Percentiles rank a stretch among this genome's conserved stretches.
phyloP scores from a whole-genome alignment of 441 rosid genomes.

The Syzygium malaccense region DNA sequence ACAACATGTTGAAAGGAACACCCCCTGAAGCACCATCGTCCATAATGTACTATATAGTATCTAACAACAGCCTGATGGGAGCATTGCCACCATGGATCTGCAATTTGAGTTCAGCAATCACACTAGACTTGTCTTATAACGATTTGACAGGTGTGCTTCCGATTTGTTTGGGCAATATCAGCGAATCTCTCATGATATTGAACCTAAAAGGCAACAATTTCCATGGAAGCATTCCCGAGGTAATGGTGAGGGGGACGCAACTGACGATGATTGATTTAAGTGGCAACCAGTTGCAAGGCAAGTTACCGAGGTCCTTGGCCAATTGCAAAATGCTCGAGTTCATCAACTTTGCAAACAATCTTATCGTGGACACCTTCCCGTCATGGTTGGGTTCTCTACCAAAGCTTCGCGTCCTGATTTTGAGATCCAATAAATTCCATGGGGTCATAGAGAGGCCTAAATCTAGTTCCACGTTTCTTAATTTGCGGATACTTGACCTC shows the following conservation, averaged over 20 bases:
- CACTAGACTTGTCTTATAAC: not conserved
- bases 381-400: not conserved
- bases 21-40: rapidly evolving
- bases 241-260: rapidly evolving
- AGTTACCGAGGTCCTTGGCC: not conserved
- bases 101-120: not conserved
- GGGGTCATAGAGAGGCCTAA: rapidly evolving
- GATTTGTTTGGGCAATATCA: not conserved
- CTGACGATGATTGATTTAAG: not conserved
- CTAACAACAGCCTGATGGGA: not conserved
- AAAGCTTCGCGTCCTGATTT: rapidly evolving
- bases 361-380: not conserved
- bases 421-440: not conserved
- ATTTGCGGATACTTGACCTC: rapidly evolving
- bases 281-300: not conserved
- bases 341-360: not conserved
- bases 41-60: not conserved
- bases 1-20: not conserved
- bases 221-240: rapidly evolving
- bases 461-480: not conserved
- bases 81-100: not conserved
- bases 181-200: not conserved
- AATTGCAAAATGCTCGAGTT: not conserved
- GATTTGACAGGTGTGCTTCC: not conserved
- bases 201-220: not conserved